Evolutionary conservation across 2,329 filamentous ascomycete species (phyloP).

Genomic region (Trichoderma koningii): DNA sequence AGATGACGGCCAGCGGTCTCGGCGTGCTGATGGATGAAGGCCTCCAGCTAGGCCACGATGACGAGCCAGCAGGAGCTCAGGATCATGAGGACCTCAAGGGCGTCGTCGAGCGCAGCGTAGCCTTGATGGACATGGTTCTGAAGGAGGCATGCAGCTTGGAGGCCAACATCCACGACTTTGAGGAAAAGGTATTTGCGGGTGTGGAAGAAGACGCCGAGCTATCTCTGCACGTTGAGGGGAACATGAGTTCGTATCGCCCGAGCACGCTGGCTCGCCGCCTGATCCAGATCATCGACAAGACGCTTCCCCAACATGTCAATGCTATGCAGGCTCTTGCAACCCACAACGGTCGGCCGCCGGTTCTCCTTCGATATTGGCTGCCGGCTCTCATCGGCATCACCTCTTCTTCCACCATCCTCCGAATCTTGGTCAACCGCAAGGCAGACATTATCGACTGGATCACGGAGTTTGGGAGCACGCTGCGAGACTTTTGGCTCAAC

Average conservation of each 20-base stretch:
- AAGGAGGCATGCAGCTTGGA: slow-evolving; percentile 68
- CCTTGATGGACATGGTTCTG: slow-evolving; percentile 83
- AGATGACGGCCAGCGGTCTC: slow-evolving; percentile 81
- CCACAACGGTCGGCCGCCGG: slow-evolving; percentile 73
- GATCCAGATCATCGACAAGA: slow-evolving; percentile 66
- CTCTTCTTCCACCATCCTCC: slow-evolving; percentile 84
- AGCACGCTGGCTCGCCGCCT: slow-evolving; percentile 67
- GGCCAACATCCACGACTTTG: slow-evolving; percentile 62
- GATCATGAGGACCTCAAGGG: slow-evolving; percentile 63
- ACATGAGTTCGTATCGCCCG: slow-evolving; percentile 50
- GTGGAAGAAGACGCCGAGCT: slow-evolving; percentile 64
- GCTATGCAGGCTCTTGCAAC: slow-evolving; percentile 58
- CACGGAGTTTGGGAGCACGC: slow-evolving; percentile 73
- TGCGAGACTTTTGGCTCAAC: slow-evolving; percentile 90
- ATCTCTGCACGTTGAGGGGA: slow-evolving; percentile 54
- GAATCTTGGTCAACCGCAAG: slow-evolving; percentile 71
- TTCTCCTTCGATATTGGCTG: slow-evolving; percentile 84
- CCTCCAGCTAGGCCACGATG: slow-evolving; percentile 65
- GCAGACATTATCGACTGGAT: slow-evolving; percentile 82
- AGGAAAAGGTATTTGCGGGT: slow-evolving; percentile 64
- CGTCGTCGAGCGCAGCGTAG: slow-evolving; percentile 76
- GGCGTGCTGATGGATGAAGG: slow-evolving; percentile 88
- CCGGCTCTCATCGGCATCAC: slow-evolving; percentile 70
- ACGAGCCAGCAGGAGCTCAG: slow-evolving; percentile 57
- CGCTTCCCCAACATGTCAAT: slow-evolving; percentile 67